Base-by-base conservation (phyloP, 768 basidiomycete genomes). In the Lactarius sanguifluus region DNA sequence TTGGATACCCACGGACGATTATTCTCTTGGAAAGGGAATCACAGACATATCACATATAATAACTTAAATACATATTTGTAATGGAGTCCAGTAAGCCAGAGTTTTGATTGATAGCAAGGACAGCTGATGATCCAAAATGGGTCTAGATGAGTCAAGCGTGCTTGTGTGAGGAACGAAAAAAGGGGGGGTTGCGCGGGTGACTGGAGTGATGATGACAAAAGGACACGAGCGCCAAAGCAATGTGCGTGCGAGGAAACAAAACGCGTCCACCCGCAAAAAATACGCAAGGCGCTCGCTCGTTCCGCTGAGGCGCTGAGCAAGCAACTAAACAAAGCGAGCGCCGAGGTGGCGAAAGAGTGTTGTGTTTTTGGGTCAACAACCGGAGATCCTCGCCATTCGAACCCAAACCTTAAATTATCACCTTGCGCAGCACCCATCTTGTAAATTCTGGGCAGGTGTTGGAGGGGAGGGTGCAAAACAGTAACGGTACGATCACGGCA, bases 401-500 rank as follows among this genome's bases (percentile, higher is more conserved):
- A 34, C 28, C 32, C 50, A 23, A 66, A 66, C 65, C 38, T 66
- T 66, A 66, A 28, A 66, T 62, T 10, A 15, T 38, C 43, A 28
- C 59, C 16, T 43, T 58, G 23, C 45, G 25, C n/a, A 30, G 18
- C 20, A 23, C 25, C 36, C 23, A 18, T 3, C 34, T 9, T 32
- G 36, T 58, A 34, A 32, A 52, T 23, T 54, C 16, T 25, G 59
- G 38, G 28, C 50, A 45, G 55, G 32, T 30, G 55, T 5, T 30
- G 54, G 54, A 56, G 28, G 34, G 34, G 34, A 34, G 32, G 13
- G 30, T 18, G 30, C 25, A 32, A 15, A 47, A 43, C 2, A 10
- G 38, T 65, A 55, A 66, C 60, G 50, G 43, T 45, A 45, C 32
- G 41, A 60, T 67, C 66, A 67, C 62, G 62, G 62, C 58, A 60